Conservation (phyloP, 805 yeast genomes). For the Yamadazyma phyllophila region DNA sequence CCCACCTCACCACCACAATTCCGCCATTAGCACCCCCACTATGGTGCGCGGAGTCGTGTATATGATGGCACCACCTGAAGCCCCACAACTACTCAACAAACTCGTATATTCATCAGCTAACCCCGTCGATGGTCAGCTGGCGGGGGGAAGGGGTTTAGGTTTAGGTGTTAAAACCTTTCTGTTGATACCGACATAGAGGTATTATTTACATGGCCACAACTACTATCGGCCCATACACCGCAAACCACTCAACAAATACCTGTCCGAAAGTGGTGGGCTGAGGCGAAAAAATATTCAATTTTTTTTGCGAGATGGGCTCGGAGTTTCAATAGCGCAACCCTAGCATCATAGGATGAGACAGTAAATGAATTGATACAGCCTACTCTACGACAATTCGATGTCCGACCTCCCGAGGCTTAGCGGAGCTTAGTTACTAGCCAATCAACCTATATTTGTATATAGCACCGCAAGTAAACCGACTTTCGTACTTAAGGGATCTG, state of each 20-base stretch:
- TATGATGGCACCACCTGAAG: neutral
- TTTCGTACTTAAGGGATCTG: slow-evolving; percentile 2
- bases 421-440: too few species aligned
- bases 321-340: neutral
- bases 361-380: too few species aligned
- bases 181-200: too few species aligned
- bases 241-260: neutral
- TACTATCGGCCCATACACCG: too few species aligned
- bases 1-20: slow-evolving; percentile 6
- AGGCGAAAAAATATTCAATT: neutral
- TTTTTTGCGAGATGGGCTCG: neutral
- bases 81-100: slow-evolving; percentile 3
- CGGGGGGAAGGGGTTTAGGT: neutral
- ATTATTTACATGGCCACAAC: too few species aligned
- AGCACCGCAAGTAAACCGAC: neutral
- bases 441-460: neutral
- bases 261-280: neutral
- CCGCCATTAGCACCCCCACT: neutral
- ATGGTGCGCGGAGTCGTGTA: slow-evolving; percentile 1
- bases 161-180: too few species aligned
- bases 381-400: too few species aligned
- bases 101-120: neutral
- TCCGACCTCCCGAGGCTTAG: too few species aligned
- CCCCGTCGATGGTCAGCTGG: neutral
- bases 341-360: too few species aligned